A percentile compares a stretch with the other conserved stretches of the same genome.
These are phyloP conservation scores for Phanerodontia chrysosporium DNA, from an alignment of 768 basidiomycete species.

Conservation along the genomic window DNA sequence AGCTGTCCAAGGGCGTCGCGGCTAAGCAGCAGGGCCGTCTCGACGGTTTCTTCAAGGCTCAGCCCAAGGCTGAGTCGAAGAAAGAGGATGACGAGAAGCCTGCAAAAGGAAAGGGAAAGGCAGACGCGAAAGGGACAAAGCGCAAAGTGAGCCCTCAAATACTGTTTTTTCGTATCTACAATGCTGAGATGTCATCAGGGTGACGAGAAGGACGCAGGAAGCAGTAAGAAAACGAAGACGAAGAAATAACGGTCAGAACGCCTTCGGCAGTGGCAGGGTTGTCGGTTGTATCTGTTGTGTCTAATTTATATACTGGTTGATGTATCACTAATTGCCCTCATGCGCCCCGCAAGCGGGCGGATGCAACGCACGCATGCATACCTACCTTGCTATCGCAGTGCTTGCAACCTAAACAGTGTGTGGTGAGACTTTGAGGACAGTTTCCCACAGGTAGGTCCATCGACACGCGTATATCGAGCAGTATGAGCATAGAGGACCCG, in stretches of 20 bases:
- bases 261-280: background rate
- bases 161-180: background rate
- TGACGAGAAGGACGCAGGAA: slow-evolving; percentile 30
- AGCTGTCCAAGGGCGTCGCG: slow-evolving; percentile 79
- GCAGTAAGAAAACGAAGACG: slow-evolving; percentile 38
- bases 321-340: too few relatives aligned
- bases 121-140: slow-evolving; percentile 33
- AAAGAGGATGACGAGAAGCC: slow-evolving; percentile 35
- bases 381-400: too few relatives aligned
- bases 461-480: too few relatives aligned
- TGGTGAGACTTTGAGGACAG: too few relatives aligned
- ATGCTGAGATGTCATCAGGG: slow-evolving; percentile 8
- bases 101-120: slow-evolving; percentile 34
- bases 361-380: too few relatives aligned
- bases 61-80: slow-evolving; percentile 52
- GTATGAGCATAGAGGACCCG: too few relatives aligned
- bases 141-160: slow-evolving; percentile 44
- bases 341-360: too few relatives aligned
- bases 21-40: slow-evolving; percentile 95
- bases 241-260: slow-evolving; percentile 28
- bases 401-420: too few relatives aligned
- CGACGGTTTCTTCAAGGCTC: slow-evolving; percentile 89
- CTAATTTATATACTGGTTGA: too few relatives aligned
- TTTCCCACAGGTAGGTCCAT: too few relatives aligned
- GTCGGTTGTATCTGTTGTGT: background rate